Conservation (phyloP, 108 stramenopile genomes). For the Craspedostauros australis region DNA sequence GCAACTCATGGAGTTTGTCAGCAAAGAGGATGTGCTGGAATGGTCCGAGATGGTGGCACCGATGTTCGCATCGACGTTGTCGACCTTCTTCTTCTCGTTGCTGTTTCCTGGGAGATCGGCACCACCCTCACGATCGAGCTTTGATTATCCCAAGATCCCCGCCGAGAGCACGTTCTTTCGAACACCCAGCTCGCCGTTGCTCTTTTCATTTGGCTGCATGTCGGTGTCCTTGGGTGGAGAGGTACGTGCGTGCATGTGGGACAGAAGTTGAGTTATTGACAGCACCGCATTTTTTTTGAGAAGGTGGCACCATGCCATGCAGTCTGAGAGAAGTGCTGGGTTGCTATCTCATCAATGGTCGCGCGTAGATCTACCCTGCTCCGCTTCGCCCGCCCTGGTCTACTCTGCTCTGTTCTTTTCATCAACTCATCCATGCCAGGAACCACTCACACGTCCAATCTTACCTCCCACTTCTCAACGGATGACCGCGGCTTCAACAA, state of each 20-base stretch:
- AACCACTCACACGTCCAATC: too few species aligned
- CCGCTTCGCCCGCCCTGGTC: too few species aligned
- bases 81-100: constrained; percentile 58
- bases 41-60: constrained; percentile 72
- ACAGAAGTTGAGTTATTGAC: too few species aligned
- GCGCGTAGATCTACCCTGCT: too few species aligned
- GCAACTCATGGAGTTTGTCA: constrained; percentile 7
- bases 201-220: constrained; percentile 53
- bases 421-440: too few species aligned
- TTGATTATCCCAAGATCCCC: constrained; percentile 40
- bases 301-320: too few species aligned
- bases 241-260: constrained; percentile 14
- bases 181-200: constrained; percentile 17
- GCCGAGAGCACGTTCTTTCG: constrained; percentile 36
- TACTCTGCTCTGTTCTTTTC: too few species aligned
- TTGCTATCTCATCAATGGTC: too few species aligned
- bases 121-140: constrained; percentile 47
- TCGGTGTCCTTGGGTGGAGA: constrained; percentile 41
- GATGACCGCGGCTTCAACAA: too few species aligned
- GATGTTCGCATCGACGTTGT: constrained; percentile 49
- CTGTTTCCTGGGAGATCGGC: constrained; percentile 46
- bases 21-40: constrained; percentile 47
- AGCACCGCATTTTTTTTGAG: too few species aligned
- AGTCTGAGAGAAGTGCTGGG: too few species aligned
- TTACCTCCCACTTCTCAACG: too few species aligned